phyloP scores from a whole-genome alignment of 495 filamentous ascomycete species.

The Aspergillus campestris region DNA sequence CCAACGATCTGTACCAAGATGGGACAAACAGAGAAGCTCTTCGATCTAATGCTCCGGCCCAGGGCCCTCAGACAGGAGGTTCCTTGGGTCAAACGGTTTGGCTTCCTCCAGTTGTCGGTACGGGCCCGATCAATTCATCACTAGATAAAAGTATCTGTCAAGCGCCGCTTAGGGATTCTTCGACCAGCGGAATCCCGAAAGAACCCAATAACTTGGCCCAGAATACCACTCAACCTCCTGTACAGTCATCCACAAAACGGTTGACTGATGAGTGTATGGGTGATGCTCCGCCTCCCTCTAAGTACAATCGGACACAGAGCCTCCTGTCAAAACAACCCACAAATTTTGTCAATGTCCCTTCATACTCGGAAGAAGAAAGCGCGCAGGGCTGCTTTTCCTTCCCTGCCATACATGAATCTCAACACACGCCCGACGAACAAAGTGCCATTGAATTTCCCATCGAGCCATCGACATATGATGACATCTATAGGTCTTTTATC shows the following conservation, averaged over 20 bases:
- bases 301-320: constrained; percentile 19
- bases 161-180: constrained; percentile 15
- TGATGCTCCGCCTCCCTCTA: constrained; percentile 25
- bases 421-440: constrained; percentile 8
- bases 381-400: constrained; percentile 16
- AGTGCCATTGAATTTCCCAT: constrained; percentile 12
- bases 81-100: constrained; percentile 17
- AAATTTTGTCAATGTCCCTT: constrained; percentile 7
- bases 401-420: constrained; percentile 11
- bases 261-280: constrained; percentile 33
- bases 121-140: constrained; percentile 11
- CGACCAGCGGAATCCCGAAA: constrained; percentile 11
- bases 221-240: constrained; percentile 13
- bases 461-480: constrained; percentile 23
- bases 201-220: constrained; percentile 13
- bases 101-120: constrained; percentile 22
- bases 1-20: constrained; percentile 17
- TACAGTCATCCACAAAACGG: constrained; percentile 14
- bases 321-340: constrained; percentile 13
- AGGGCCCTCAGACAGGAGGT: constrained; percentile 2
- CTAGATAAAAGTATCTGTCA: constrained; percentile 14
- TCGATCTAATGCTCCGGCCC: constrained; percentile 2
- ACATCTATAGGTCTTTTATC: constrained; percentile 26
- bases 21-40: constrained; percentile 4
- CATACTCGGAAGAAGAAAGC: constrained; percentile 5